Evolutionary conservation across 2,329 filamentous ascomycete species (phyloP).

Genomic region (Aureobasidium leucospermi): DNA sequence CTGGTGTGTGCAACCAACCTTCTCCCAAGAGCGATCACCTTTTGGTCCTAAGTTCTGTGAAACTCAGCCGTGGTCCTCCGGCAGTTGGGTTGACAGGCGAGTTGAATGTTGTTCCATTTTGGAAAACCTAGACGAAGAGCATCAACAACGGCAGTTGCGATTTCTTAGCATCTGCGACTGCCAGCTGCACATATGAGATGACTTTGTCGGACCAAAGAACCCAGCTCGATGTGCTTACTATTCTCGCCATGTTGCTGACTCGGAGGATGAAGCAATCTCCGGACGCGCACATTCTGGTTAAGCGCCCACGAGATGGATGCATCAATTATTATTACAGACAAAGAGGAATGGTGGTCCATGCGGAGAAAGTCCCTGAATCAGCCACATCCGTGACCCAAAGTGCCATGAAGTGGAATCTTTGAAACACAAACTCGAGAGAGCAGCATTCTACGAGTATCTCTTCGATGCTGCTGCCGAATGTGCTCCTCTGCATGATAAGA

Average conservation of each 20-base stretch:
- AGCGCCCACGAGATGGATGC: background rate
- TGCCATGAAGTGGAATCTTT: background rate
- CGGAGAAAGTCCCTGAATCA: background rate
- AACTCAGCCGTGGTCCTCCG: conserved; percentile 2
- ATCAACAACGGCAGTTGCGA: background rate
- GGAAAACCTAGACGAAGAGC: background rate
- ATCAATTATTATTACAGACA: background rate
- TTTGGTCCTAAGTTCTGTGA: background rate
- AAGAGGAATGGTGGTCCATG: background rate
- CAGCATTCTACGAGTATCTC: background rate
- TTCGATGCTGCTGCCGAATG: background rate
- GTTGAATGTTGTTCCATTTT: background rate
- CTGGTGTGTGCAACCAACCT: background rate
- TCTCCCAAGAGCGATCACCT: background rate
- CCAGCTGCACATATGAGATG: background rate
- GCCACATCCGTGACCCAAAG: background rate
- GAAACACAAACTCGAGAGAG: background rate
- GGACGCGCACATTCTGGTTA: background rate
- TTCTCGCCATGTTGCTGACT: background rate
- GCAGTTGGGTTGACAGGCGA: background rate
- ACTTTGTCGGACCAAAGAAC: background rate
- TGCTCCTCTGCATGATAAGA: background rate
- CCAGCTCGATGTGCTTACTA: background rate
- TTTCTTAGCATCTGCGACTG: background rate
- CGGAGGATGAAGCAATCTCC: background rate